phyloP scores from a whole-genome alignment of 2,329 filamentous ascomycete species.

The Scedosporium boydii region DNA sequence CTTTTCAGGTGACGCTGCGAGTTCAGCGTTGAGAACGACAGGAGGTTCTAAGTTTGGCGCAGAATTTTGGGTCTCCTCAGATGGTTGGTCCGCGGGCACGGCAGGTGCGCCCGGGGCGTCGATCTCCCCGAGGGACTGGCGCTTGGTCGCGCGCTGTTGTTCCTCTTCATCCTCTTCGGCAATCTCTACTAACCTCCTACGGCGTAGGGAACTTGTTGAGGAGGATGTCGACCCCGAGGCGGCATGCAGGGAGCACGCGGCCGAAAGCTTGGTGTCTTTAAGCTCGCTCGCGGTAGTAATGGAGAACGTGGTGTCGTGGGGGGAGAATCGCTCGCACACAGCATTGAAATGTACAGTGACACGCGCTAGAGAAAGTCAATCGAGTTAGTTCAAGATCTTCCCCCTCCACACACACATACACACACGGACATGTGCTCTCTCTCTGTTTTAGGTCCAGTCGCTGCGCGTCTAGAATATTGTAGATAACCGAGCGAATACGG shows the following conservation, averaged over 20 bases:
- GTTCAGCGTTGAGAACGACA: slow-evolving; percentile 41
- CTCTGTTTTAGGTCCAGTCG: neutral
- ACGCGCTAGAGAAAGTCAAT: slow-evolving; percentile 51
- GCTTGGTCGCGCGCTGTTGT: slow-evolving; percentile 43
- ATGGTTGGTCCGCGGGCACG: slow-evolving; percentile 8
- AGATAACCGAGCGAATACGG: neutral
- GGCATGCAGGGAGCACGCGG: slow-evolving; percentile 81
- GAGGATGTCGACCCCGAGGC: slow-evolving; percentile 80
- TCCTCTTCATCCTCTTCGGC: slow-evolving; percentile 86
- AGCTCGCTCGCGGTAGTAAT: slow-evolving; percentile 68
- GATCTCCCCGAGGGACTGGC: slow-evolving; percentile 46
- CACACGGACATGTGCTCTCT: neutral
- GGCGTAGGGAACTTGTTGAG: slow-evolving; percentile 68
- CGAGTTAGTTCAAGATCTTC: neutral
- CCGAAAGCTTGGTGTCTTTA: slow-evolving; percentile 77
- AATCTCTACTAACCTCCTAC: slow-evolving; percentile 78
- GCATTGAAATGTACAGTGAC: slow-evolving; percentile 65
- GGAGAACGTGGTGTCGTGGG: slow-evolving; percentile 76
- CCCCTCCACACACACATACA: neutral
- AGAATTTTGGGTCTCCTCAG: slow-evolving; percentile 12
- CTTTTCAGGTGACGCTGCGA: slow-evolving; percentile 39
- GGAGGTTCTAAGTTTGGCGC: slow-evolving; percentile 18
- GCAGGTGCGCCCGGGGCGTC: slow-evolving; percentile 14
- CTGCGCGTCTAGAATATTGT: neutral
- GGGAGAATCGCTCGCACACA: slow-evolving; percentile 64